A percentile compares a stretch with the other conserved stretches of the same genome.
Evolutionary conservation across 2,329 filamentous ascomycete species (phyloP).

Genomic region (Harringtonia aguacate): DNA sequence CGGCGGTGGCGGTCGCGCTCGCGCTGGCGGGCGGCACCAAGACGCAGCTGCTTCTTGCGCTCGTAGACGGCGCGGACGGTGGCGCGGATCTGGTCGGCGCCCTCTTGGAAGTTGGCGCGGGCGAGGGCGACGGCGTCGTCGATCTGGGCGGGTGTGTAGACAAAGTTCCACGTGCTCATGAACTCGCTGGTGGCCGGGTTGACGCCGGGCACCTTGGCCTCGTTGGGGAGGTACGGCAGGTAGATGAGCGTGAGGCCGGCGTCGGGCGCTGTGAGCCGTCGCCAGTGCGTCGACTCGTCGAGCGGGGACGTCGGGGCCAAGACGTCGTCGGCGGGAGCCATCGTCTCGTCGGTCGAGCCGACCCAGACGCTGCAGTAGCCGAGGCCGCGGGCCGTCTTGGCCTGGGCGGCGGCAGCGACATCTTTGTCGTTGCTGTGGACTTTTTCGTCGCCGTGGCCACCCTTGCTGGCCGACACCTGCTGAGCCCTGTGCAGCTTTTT

Average conservation of each 20-base stretch:
- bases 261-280: conserved; percentile 60
- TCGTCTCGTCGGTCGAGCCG: conserved; percentile 67
- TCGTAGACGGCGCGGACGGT: conserved; percentile 87
- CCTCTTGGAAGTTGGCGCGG: conserved; percentile 76
- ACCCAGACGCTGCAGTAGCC: conserved; percentile 95
- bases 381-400: conserved; percentile 48
- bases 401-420: conserved; percentile 12
- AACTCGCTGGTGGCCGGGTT: conserved; percentile 77
- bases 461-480: conserved; percentile 13
- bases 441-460: too few species aligned
- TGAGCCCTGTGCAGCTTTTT: conserved; percentile 53
- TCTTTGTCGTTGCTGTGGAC: conserved; percentile 10
- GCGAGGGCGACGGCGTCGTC: conserved; percentile 76
- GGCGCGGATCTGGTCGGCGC: conserved; percentile 63
- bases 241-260: conserved; percentile 87
- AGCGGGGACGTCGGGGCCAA: conserved; percentile 24
- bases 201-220: conserved; percentile 60
- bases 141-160: conserved; percentile 85
- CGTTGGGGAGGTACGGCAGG: conserved; percentile 78
- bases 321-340: conserved; percentile 36
- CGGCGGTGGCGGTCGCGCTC: conserved; percentile 30
- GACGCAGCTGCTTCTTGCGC: conserved; percentile 64
- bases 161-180: conserved; percentile 95
- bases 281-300: conserved; percentile 55
- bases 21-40: conserved; percentile 30